Evolutionary conservation across 352 stramenopile species (phyloP).

Genomic region (Pythium chondricola): DNA sequence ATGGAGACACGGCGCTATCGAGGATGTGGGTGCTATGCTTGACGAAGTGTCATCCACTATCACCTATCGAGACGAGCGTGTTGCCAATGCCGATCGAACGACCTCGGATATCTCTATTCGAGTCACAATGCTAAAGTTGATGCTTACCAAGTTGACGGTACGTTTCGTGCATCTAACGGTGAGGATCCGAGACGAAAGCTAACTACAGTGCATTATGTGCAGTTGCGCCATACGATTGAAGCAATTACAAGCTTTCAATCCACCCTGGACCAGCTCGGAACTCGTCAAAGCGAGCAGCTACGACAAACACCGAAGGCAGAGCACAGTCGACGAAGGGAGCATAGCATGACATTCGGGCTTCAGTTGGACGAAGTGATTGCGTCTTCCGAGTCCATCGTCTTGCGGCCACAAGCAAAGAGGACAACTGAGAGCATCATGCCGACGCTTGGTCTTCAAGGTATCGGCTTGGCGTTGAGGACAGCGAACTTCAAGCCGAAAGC

Average conservation of each 20-base stretch:
- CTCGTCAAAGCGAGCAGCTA: no score
- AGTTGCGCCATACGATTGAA: no score
- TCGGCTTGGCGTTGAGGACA: background rate
- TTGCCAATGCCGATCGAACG: conserved; percentile 4
- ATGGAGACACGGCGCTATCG: background rate
- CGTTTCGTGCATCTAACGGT: no score
- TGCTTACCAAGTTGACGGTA: no score
- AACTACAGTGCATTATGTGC: no score
- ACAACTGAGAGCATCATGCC: background rate
- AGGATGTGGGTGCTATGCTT: background rate
- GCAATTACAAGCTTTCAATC: no score
- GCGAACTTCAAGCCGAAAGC: conserved; percentile 11
- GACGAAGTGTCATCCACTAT: conserved; percentile 5
- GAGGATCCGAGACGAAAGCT: no score
- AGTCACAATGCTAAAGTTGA: no score
- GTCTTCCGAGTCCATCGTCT: background rate
- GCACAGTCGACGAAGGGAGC: background rate
- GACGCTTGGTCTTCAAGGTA: background rate
- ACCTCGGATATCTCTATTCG: conserved; percentile 2
- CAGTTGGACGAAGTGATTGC: background rate
- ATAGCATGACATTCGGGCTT: background rate
- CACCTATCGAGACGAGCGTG: conserved; percentile 6
- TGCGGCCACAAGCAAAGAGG: background rate
- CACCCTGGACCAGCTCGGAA: no score
- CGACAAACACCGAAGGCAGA: background rate